phyloP scores from a whole-genome alignment of 2,329 filamentous ascomycete genomes.

The Trichoderma koningii region DNA sequence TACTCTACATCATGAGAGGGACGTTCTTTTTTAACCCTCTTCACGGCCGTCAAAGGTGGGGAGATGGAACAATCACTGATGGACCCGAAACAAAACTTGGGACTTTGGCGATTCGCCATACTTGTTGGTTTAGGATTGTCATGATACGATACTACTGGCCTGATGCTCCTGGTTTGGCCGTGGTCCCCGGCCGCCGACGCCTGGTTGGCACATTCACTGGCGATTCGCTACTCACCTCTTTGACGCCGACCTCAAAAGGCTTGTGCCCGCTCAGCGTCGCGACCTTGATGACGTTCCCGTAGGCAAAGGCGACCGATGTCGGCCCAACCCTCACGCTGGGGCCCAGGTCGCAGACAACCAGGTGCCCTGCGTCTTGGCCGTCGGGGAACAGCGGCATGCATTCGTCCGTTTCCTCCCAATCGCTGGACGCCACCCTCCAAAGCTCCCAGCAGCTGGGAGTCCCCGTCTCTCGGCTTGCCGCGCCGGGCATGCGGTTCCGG shows the following conservation, averaged over 20 bases:
- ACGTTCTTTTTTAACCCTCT: neutral
- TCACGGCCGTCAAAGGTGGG: no score
- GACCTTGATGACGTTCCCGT: constrained; percentile 73
- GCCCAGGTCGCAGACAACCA: constrained; percentile 67
- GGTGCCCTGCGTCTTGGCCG: constrained; percentile 49
- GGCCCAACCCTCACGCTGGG: constrained; percentile 65
- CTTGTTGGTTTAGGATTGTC: no score
- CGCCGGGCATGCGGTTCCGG: constrained; percentile 38
- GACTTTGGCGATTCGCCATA: no score
- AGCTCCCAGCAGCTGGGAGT: constrained; percentile 52
- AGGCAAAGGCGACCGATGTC: constrained; percentile 66
- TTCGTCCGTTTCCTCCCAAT: constrained; percentile 49
- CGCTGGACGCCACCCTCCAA: constrained; percentile 54
- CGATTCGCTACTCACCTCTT: constrained; percentile 36
- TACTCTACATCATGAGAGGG: no score
- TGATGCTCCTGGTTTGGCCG: constrained; percentile 33
- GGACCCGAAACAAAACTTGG: no score
- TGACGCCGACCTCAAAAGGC: constrained; percentile 55
- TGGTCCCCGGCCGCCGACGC: constrained; percentile 41
- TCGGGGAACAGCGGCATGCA: constrained; percentile 48
- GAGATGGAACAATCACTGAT: no score
- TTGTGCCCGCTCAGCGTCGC: constrained; percentile 65
- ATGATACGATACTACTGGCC: constrained; percentile 26
- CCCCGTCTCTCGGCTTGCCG: constrained; percentile 30
- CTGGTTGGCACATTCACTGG: constrained; percentile 43